Evolutionary conservation across 768 basidiomycete species (phyloP), one percentile per base, ranked within the genome.

Genomic region (Russula virescens): DNA sequence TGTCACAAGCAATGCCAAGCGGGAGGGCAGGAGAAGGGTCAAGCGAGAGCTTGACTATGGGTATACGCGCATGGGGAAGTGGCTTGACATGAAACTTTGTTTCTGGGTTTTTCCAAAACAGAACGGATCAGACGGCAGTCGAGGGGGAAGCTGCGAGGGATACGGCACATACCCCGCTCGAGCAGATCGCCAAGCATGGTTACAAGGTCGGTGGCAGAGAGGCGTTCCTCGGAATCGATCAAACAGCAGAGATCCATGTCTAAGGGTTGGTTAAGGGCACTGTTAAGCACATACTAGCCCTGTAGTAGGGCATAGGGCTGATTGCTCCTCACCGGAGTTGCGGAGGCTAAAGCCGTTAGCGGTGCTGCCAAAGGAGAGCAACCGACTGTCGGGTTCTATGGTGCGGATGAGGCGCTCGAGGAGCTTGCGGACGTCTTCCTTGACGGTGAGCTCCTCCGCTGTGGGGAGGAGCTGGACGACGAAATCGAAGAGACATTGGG

Each of bases 241-340:
- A 99, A 81, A 75, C 94, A 98, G 73, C 95, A 98, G 38, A 99
- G 78, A 76, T 99, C 96, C 96, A 99, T 98, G 75, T 99, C 96
- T 98, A 47, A 28, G 13, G 28, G 28, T 14, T 1, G 42, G 42
- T 26, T 7, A 55, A 40, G 11, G 5, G 57, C 25, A 40, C 38
- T 23, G 10, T 11, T 7, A 11, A 38, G 38, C 6, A 2, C 5
- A 38, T 6, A 11, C 38, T 7, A 11, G 38, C 13, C 38, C 2
- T 38, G 38, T 5, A 8, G 31, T 31, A 31, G 31, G 31, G 31
- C 31, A n/a, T 38, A 38, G 38, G 38, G n/a, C n/a, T n/a, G n/a
- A 38, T 2, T 38, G 43, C 28, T n/a, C 62, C 71, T 46, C 56
- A 91, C 95, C 95, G 65, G 94, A 96, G 77, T 98, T 97, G 68